Evolutionary conservation across 2,329 filamentous ascomycete genomes (phyloP).

Genomic region (Erysiphe pulchra): DNA sequence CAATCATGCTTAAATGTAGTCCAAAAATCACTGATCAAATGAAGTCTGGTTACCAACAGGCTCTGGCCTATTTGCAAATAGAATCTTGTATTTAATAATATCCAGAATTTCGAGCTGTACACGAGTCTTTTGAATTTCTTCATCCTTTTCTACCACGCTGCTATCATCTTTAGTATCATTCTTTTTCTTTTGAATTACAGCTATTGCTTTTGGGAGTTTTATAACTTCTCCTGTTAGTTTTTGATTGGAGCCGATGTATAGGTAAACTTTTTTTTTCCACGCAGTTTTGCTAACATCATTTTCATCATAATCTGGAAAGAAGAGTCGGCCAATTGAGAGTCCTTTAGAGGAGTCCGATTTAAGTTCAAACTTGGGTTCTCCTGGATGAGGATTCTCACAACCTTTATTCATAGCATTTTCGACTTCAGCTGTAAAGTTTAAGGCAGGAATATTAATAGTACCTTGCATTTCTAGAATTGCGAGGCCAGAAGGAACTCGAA

Average conservation of each 20-base stretch:
- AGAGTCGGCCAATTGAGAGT: conserved; percentile 41
- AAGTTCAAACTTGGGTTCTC: neutral
- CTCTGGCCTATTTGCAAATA: conserved; percentile 67
- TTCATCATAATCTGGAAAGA: conserved; percentile 50
- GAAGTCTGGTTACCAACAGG: conserved; percentile 31
- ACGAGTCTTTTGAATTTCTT: conserved; percentile 9
- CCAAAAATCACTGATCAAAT: neutral
- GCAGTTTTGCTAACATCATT: conserved; percentile 27
- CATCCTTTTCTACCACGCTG: conserved; percentile 1
- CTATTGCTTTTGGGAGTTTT: conserved; percentile 56
- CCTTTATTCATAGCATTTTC: neutral
- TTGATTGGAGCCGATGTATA: conserved; percentile 77
- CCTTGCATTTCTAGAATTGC: conserved; percentile 86
- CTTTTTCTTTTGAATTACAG: conserved; percentile 38
- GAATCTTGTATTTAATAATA: conserved; percentile 62
- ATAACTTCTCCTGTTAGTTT: conserved; percentile 74
- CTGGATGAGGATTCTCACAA: neutral
- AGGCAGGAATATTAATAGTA: conserved; percentile 47
- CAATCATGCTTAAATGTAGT: too few relatives aligned
- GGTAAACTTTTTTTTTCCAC: conserved; percentile 78
- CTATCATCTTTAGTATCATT: conserved; percentile 1
- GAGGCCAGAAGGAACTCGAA: conserved; percentile 72
- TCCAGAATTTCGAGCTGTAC: conserved; percentile 51
- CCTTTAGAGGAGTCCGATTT: conserved; percentile 6
- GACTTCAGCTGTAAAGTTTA: conserved; percentile 6